Evolutionary conservation across 2,329 filamentous ascomycete genomes (phyloP), one percentile per base, ranked within the genome.

Genomic region (Venturia aucupariae): DNA sequence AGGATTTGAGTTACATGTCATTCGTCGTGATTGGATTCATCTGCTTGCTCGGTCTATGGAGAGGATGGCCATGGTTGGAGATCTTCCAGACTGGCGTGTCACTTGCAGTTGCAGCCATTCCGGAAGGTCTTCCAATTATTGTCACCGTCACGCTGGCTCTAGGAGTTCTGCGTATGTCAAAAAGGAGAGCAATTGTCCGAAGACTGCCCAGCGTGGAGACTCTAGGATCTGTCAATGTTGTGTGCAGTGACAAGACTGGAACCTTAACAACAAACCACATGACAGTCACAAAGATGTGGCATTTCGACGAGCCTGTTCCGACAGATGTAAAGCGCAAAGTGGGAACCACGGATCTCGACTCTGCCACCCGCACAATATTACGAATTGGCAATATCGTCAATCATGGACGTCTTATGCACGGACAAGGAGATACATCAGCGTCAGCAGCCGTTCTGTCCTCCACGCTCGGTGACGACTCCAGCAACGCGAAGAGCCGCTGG

Each of bases 71-170:
- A 63, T 79, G 96, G 62, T 81, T 99, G 46, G 93, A 99, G 68
- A 95, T 99, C 72, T 99, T 99, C 71, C 96, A 94, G 38, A 97
- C 97, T 69, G 96, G 92, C 19, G 94, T 99, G 55, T 97, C 94
- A 11, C 84, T 99, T 46, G 94, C 94, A 32, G 94, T 99, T 11
- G 94, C 94, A 51, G 93, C 93, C 19, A 97, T 97, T 70, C 93
- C 93, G 0, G 93, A 97, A 79, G 94, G 94, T 24, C 81, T 99
- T 6, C 94, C 94, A 0, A 99, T 99, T 72, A 99, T 99, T 70
- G 95, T 99, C 38, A 99, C 94, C 0, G 94, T 99, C 41, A 99
- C 94, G 0, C 81, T 99, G 64, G 94, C 94, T 46, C 82, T 99
- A 17, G 95, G 94, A 17, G 95, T 99, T 10, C 85, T 99, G 71